Percentiles rank a stretch among this genome's conserved stretches.
phyloP scores from a whole-genome alignment of 257 asterid species.

The Anisodus acutangulus region DNA sequence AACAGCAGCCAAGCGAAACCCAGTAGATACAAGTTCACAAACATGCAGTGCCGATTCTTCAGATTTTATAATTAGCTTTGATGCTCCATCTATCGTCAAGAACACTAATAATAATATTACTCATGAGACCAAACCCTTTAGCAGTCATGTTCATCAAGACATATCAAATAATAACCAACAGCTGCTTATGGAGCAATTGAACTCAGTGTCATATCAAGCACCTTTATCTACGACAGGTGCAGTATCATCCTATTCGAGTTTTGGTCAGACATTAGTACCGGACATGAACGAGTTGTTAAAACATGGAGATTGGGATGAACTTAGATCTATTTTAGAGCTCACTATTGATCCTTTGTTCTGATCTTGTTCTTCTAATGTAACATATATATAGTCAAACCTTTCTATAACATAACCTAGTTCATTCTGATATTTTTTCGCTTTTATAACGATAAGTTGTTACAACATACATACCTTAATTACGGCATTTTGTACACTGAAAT shows the following conservation, averaged over 20 bases:
- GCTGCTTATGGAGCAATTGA: slow-evolving; percentile 23
- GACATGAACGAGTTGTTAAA: slow-evolving; percentile 38
- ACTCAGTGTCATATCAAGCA: slow-evolving; percentile 24
- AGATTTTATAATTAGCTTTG: slow-evolving; percentile 39
- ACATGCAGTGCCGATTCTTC: slow-evolving; percentile 28
- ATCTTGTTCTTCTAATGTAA: neutral
- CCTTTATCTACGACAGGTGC: neutral
- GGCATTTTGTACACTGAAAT: no score
- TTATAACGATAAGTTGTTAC: no score
- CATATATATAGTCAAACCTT: neutral
- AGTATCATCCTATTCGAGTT: slow-evolving; percentile 24
- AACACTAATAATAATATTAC: neutral
- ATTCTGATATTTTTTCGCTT: no score
- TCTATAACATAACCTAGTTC: no score
- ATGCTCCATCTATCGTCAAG: neutral
- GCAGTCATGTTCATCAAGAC: neutral
- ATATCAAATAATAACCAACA: slow-evolving; percentile 22
- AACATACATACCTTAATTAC: no score
- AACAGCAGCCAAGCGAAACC: slow-evolving; percentile 34
- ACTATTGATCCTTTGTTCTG: slow-evolving; percentile 19
- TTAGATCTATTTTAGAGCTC: slow-evolving; percentile 42
- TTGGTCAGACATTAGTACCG: slow-evolving; percentile 26
- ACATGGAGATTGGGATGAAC: slow-evolving; percentile 51
- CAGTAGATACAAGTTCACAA: slow-evolving; percentile 39
- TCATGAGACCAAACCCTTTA: slow-evolving; percentile 37